Percentiles rank a stretch among this genome's conserved stretches.
Evolutionary conservation across 371 early-diverging fungal genomes (phyloP).

Genomic region (Mortierella sp.): DNA sequence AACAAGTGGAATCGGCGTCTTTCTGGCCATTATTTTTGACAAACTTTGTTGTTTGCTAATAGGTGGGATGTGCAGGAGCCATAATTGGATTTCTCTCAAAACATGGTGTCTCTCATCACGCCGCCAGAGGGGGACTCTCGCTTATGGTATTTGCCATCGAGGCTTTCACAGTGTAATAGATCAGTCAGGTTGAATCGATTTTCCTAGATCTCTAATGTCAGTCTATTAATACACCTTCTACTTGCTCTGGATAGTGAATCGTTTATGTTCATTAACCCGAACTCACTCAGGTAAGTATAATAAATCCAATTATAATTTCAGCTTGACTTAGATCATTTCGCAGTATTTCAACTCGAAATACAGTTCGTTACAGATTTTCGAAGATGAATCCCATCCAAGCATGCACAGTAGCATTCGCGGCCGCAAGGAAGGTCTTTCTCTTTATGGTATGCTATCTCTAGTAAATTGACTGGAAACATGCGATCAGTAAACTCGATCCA

Average conservation of each 20-base stretch:
- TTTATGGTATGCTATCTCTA: constrained; percentile 68
- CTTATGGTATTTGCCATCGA: constrained; percentile 24
- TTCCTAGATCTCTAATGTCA: not conserved
- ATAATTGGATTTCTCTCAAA: constrained; percentile 65
- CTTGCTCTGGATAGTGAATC: constrained; percentile 37
- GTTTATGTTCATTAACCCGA: constrained; percentile 69
- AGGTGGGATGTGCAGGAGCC: constrained; percentile 78
- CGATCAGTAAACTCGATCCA: not conserved
- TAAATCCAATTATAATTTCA: not conserved
- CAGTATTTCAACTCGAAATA: not conserved
- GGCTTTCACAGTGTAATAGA: constrained; percentile 42
- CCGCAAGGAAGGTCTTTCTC: constrained; percentile 74
- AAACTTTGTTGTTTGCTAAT: not conserved
- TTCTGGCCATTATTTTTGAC: not conserved
- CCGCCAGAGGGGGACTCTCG: constrained; percentile 27
- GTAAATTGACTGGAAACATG: not conserved
- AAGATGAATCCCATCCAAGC: constrained; percentile 75
- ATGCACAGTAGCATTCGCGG: constrained; percentile 64
- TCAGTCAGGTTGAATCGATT: not conserved
- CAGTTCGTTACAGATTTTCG: constrained; percentile 79
- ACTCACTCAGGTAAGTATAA: constrained; percentile 63
- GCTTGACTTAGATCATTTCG: not conserved
- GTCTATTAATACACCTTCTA: not conserved
- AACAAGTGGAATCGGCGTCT: not conserved
- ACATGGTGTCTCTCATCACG: constrained; percentile 26